Base-by-base conservation (phyloP, 768 basidiomycete genomes). In the Trametes gibbosa region DNA sequence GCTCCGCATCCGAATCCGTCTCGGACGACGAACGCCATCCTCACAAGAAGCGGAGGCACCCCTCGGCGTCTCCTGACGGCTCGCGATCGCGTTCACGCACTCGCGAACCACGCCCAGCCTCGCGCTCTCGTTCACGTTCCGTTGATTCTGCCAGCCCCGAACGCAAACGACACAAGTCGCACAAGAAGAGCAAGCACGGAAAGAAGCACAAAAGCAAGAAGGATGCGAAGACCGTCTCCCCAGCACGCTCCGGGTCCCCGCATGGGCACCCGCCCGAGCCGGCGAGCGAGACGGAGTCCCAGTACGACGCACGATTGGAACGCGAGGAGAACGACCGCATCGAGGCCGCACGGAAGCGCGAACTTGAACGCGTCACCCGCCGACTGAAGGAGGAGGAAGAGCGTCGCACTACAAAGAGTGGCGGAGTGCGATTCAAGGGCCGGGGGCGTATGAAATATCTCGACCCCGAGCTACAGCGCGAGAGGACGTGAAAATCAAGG, bases 361-460 rank as follows among this genome's bases (percentile, higher is more conserved):
- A 86, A 59, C 67, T 89, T 27, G 79, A 82, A 63, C 72, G 76
- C 35, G 67, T 85, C 45, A 81, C 76, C 59, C 71, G 72, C 54
- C 69, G 67, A 19, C 71, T 74, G 45, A 77, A 74, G 59, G 66
- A 70, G 40, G 70, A 71, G 34, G 69, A 50, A 27, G 72, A 27
- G 58, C 68, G 39, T 60, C 55, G 61, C n/a, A 39, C 69, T 29
- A 70, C 65, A 24, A 74, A 74, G 39, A 77, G 74, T 54, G 83
- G 84, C 9, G 77, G 61, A 7, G 89, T 27, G 32, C 77, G 85
- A 53, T 85, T 87, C 69, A 90, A 90, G 75, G 87, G 85, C 19
- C 81, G 86, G 21, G 85, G 86, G 45, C 74, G 84, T 59, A 87
- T 87, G 86, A 85, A 85, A 63, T 87, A 77, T 62, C 68, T 85